Evolutionary conservation across 139 green algal species (phyloP), one percentile per base, ranked within the genome.

Genomic region (Chlorella sp.): DNA sequence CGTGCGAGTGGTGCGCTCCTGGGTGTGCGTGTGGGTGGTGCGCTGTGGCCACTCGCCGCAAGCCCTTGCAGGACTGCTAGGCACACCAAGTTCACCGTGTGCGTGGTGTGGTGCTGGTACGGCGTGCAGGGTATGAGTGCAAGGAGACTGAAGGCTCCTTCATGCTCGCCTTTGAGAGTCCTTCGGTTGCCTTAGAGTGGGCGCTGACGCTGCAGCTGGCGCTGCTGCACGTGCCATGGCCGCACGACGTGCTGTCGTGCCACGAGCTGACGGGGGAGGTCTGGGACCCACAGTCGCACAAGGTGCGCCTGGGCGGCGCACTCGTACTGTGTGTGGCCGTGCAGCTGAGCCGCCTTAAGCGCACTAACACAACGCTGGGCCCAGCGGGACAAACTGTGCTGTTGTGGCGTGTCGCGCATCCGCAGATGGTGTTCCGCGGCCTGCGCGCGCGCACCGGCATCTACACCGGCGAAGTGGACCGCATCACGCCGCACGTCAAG

Each of bases 91-190:
- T 59, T 59, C 10, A 26, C 49, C 17, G 49, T 59, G 49, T 17
- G 49, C 49, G 17, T 59, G 62, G 2, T 68, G 62, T n/a, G n/a
- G n/a, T n/a, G n/a, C n/a, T 68, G n/a, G 4, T 31, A 17, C 62
- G 67, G 34, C 30, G 35, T 32, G 17, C 61, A 36, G 75, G 77
- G 5, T 88, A 88, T 64, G 83, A 88, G 69, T 84, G 76, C 71
- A 88, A 88, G 68, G 83, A 88, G 77, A 77, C 78, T n/a, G 73
- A 80, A 14, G 83, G 83, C 49, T 62, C 36, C 30, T 82, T 85
- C 59, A 82, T 88, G 79, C 64, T 68, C 0, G 72, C 83, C 5
- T 86, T 86, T 49, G 35, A 66, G 3, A 27, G 31, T 3, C 68
- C 26, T 6, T 73, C 32, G 29, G 63, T 49, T 24, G 80, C 80